Base-by-base conservation (phyloP, 768 basidiomycete genomes). In the Macrocybe gigantea region DNA sequence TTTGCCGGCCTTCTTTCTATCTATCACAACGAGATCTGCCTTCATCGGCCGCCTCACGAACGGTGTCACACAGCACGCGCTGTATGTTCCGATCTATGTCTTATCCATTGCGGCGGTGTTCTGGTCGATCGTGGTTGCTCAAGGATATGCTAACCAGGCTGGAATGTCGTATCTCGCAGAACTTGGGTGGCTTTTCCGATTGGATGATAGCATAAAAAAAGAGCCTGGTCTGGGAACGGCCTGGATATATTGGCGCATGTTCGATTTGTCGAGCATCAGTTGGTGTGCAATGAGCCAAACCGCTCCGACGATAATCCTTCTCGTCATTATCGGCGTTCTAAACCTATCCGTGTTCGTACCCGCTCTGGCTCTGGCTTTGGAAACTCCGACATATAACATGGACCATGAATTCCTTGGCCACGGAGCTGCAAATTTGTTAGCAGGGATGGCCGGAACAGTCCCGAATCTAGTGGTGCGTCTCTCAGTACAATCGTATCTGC, bases 321-420 rank as follows among this genome's bases (percentile, higher is more conserved):
- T 58, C 9, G 60, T 61, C 3, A 53, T 59, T 9, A 56, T 61
- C 29, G 60, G 60, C 1, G 58, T 59, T 6, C 52, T 61, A 14
- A 61, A 59, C 41, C 48, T 61, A 5, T 58, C 58, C 2, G 59
- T 61, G 8, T 61, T 51, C 40, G 56, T 61, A 10, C 56, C 58
- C 2, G 52, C 58, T 9, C 38, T 59, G 7, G 60, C 56, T 7
- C 55, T 59, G 37, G 47, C 51, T 9, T 48, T 61, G 11, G 56
- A 58, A 14, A 36, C 53, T 6, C 51, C 60, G 4, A 22, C 22
- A 22, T 61, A 61, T 46, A 49, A 56, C 44, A 61, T 61, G 60
- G 49, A 61, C 33, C 56, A 58, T 43, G 60, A 61, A 34, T 49
- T 61, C 6, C 10, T 61, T 3, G 59, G 60, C 1, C 60, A 60